Conservation (phyloP, 2,329 filamentous ascomycete genomes). For the Neoscytalidium dimidiatum region DNA sequence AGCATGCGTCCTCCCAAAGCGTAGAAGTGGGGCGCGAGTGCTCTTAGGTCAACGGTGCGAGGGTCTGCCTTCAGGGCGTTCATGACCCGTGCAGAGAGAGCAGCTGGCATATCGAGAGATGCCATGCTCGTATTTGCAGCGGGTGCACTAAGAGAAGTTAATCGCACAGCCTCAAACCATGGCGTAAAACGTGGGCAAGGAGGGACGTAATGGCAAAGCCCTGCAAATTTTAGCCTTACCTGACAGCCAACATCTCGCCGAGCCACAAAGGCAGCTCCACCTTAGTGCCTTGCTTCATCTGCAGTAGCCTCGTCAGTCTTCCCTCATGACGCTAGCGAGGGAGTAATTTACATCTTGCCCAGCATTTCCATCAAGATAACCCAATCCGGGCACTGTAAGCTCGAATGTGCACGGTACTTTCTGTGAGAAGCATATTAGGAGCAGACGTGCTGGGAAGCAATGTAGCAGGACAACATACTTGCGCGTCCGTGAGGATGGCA, state of each 20-base stretch:
- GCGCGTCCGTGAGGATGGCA: slow-evolving; percentile 80
- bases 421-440: slow-evolving; percentile 44
- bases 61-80: slow-evolving; percentile 91
- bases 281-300: slow-evolving; percentile 78
- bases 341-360: slow-evolving; percentile 53
- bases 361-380: slow-evolving; percentile 85
- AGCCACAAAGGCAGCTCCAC: slow-evolving; percentile 91
- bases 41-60: slow-evolving; percentile 78
- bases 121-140: slow-evolving; percentile 47
- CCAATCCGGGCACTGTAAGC: slow-evolving; percentile 81
- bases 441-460: background rate
- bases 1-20: slow-evolving; percentile 81
- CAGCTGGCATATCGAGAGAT: slow-evolving; percentile 77
- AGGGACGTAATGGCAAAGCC: background rate
- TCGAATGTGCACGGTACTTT: slow-evolving; percentile 97
- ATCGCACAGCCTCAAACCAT: background rate
- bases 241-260: slow-evolving; percentile 86
- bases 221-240: slow-evolving; percentile 36
- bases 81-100: slow-evolving; percentile 76
- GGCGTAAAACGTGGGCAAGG: background rate
- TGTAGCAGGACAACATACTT: slow-evolving; percentile 51
- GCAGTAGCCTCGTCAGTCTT: slow-evolving; percentile 22
- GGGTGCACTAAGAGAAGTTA: background rate
- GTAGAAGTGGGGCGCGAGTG: slow-evolving; percentile 86
- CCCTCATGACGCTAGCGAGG: background rate